These are phyloP conservation scores for Fraxinus greggii DNA, from an alignment of 305 asterid genomes.

Conservation along the genomic window DNA sequence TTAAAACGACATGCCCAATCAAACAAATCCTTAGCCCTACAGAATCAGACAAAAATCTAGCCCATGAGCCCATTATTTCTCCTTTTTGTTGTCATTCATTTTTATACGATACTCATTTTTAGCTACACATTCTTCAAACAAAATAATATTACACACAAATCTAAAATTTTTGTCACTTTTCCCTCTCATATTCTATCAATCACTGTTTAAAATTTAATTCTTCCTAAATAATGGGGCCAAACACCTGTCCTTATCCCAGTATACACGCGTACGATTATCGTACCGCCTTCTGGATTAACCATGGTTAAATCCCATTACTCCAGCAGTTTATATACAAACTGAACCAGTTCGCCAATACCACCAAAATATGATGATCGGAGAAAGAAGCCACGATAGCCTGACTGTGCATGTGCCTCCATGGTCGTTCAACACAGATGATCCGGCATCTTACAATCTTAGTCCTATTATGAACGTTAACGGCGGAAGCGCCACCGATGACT, in stretches of 20 bases:
- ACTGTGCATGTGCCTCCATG: slow-evolving; percentile 41
- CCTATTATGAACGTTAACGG: background rate
- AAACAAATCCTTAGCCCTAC: background rate
- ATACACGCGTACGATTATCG: slow-evolving; percentile 10
- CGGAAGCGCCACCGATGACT: slow-evolving; percentile 26
- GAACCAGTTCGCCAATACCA: background rate
- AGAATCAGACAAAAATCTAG: background rate
- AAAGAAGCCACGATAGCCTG: slow-evolving; percentile 22
- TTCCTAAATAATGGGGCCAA: no score
- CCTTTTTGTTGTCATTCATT: no score
- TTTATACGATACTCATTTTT: no score
- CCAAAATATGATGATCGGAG: slow-evolving; percentile 43
- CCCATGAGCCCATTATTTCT: no score
- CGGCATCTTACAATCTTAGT: background rate
- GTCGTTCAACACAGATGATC: slow-evolving; percentile 12
- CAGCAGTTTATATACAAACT: slow-evolving; percentile 36
- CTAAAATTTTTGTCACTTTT: no score
- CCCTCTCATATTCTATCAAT: no score
- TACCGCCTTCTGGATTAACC: slow-evolving; percentile 21
- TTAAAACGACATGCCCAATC: slow-evolving; percentile 3
- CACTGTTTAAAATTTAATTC: no score
- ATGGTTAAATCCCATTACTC: slow-evolving; percentile 22
- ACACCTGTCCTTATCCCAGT: background rate
- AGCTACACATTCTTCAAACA: no score
- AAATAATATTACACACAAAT: no score